Evolutionary conservation across 257 asterid genomes (phyloP), one percentile per base, ranked within the genome.

Genomic region (Primulina eburnea): DNA sequence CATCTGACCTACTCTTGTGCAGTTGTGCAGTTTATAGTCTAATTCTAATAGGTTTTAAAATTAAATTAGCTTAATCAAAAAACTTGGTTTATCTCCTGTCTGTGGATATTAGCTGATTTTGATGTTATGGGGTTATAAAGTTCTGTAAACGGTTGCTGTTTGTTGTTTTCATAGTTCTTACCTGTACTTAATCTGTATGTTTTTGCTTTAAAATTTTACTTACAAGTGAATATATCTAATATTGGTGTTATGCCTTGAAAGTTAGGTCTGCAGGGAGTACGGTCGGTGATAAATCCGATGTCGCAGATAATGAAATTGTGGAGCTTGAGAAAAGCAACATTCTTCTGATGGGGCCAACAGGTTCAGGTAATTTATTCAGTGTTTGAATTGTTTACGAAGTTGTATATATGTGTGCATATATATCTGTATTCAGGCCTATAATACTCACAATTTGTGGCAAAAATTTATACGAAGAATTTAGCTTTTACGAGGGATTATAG

Each of bases 301-400:
- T 82, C 50, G 69, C 82, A 3, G 97, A 89, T 68, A 55, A 61
- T 74, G 97, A 91, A 76, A 70, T 81, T 4, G 97, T 91, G 69
- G 99, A 94, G 77, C 90, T 94, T 70, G 99, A 94, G 86, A 94
- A 94, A 81, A 94, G 99, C 84, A 94, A 94, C 86, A 88, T 94
- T 81, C 97, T 94, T 79, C 71, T 94, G 70, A 88, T 94, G 97
- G 99, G 99, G 62, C 99, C 99, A 2, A 94, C 99, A 40, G 99
- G 99, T 73, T 94, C 99, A 88, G 99, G 99, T 94, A 92, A 92
- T 72, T 80, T 78, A 70, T 79, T 47, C 21, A 33, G 71, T 77
- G 69, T 24, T 68, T 35, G 69, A 64, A 57, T 79, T 76, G 57
- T 62, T 4, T 60, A 67, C 67, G 21, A 20, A 7, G 70, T 66